Base-by-base conservation (phyloP, 305 asterid species). In the Fraxinus xanthoxyloides region DNA sequence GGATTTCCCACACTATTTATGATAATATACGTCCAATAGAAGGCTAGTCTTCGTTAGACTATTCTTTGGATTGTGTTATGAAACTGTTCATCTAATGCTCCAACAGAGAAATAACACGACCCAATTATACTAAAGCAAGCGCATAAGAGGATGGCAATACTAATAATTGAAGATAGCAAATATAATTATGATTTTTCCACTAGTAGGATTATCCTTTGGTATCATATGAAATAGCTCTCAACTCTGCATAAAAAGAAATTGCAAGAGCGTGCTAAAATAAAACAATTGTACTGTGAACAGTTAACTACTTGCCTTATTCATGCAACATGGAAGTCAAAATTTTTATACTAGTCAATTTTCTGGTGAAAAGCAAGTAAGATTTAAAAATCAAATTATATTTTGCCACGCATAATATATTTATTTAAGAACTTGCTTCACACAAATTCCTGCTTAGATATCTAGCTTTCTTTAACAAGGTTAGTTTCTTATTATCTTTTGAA, bases 261-360 rank as follows among this genome's bases (percentile, higher is more conserved):
- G 46, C 79, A 72, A 2, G 59, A 72, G 19, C 48, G 0, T 23
- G 35, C 24, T 19, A 80, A 48, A 54, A 43, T 34, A 31, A 31
- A 31, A 51, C 34, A 80, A 72, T 2, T 7, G 28, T 59, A 59
- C 13, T 59, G 69, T 79, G 78, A 79, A 51, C 24, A 46, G 32
- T 31, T 79, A 34, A 69, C 26, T 67, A 80, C 30, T 72, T 79
- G 79, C 79, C 79, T 24, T 9, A 5, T 24, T n/a, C 40, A 46
- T 26, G 38, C 28, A 76, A 65, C 79, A 7, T 5, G 30, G 67
- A 40, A 5, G 24, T n/a, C 2, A 74, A 3, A 8, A 43, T 0
- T 40, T 12, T 75, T 1, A 5, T 38, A 38, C 10, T 38, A 38
- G 59, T 40, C 19, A 75, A 24, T 24, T 24, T 63, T 1, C 21